Conservation (phyloP, 2,329 filamentous ascomycete genomes). For the Niveomyces coronatus region DNA sequence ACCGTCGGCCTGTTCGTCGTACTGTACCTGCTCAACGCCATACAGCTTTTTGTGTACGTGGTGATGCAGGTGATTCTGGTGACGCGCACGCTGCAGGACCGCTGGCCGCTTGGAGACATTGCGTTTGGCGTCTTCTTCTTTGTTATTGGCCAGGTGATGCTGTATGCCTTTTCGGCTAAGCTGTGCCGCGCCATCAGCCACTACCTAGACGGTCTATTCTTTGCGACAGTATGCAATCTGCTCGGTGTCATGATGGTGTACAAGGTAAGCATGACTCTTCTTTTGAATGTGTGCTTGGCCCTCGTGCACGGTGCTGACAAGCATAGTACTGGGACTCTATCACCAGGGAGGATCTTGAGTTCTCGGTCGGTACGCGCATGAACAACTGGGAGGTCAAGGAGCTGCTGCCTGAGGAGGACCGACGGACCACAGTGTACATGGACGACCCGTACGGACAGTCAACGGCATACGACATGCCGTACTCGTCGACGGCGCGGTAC, state of each 20-base stretch:
- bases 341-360: conserved; percentile 95
- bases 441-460: conserved; percentile 55
- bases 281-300: neutral
- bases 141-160: conserved; percentile 78
- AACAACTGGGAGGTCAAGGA: conserved; percentile 99
- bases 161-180: conserved; percentile 78
- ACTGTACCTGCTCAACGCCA: conserved; percentile 80
- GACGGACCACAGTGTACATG: conserved; percentile 60
- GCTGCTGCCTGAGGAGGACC: conserved; percentile 69
- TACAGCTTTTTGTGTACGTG: conserved; percentile 78
- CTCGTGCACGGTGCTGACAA: neutral
- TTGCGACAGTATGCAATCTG: conserved; percentile 87
- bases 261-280: conserved; percentile 50
- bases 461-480: conserved; percentile 41
- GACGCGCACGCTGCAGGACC: conserved; percentile 79
- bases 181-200: conserved; percentile 82
- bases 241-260: conserved; percentile 99
- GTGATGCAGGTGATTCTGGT: conserved; percentile 84
- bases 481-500: conserved; percentile 35
- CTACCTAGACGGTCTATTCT: conserved; percentile 89
- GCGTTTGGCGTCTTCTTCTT: conserved; percentile 86
- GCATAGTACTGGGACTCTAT: conserved; percentile 95
- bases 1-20: conserved; percentile 86
- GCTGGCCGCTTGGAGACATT: conserved; percentile 92
- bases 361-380: conserved; percentile 87